phyloP scores from a whole-genome alignment of 1,284 basidiomycete species.

The Tremellales sp. region DNA sequence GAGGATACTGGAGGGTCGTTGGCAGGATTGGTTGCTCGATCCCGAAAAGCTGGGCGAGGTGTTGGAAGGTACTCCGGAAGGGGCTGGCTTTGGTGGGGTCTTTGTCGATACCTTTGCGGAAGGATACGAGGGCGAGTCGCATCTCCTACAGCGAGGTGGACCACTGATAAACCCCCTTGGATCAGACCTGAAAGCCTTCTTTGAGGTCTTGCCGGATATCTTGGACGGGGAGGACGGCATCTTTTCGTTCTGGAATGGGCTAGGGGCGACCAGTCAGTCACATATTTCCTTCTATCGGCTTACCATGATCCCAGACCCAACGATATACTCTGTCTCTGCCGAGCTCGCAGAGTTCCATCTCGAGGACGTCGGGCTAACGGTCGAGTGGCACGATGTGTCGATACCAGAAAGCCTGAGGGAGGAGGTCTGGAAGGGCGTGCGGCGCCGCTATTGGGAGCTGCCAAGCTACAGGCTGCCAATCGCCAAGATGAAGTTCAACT shows the following conservation, averaged over 20 bases:
- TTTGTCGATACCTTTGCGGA: conserved; percentile 97
- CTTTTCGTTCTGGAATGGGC: conserved; percentile 97
- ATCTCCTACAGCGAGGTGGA: neutral
- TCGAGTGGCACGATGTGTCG: conserved; percentile 46
- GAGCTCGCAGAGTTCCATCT: conserved; percentile 82
- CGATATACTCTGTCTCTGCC: conserved; percentile 90
- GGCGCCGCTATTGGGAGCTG: conserved; percentile 48
- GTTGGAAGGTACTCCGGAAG: conserved; percentile 36
- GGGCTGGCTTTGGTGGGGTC: conserved; percentile 72
- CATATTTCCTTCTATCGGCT: neutral
- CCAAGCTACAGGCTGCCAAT: conserved; percentile 47
- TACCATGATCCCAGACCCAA: conserved; percentile 56
- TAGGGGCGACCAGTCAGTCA: conserved; percentile 82
- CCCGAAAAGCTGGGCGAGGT: conserved; percentile 39
- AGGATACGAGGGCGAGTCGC: conserved; percentile 63
- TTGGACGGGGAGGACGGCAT: conserved; percentile 69
- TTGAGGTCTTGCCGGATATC: conserved; percentile 74
- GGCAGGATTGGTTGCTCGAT: conserved; percentile 74
- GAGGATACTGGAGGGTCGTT: conserved; percentile 78
- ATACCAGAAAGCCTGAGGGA: conserved; percentile 44
- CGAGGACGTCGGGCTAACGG: conserved; percentile 63
- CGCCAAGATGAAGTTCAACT: conserved; percentile 27
- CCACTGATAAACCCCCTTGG: neutral
- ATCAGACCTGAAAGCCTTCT: conserved; percentile 73
- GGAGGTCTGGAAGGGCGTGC: conserved; percentile 49